Evolutionary conservation across 192 early-diverging fungal genomes (phyloP).

Genomic region (Coemansia sp.): DNA sequence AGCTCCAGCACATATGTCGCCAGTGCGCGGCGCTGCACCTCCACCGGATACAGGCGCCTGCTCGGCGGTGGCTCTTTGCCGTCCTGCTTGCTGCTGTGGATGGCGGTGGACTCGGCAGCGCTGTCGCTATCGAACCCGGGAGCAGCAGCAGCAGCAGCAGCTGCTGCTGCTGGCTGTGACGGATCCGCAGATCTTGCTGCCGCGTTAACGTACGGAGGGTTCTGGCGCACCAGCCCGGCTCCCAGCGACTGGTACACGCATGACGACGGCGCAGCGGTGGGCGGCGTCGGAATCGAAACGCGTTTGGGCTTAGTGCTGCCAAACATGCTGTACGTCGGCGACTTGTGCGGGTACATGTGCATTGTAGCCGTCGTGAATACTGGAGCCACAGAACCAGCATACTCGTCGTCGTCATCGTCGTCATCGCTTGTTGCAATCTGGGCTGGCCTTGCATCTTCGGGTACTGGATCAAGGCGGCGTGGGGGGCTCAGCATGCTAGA

Average conservation of each 20-base stretch:
- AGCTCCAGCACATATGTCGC: constrained; percentile 71
- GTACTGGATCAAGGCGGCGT: constrained; percentile 23
- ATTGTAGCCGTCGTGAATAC: constrained; percentile 15
- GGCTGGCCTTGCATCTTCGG: constrained; percentile 11
- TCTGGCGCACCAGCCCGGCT: neutral
- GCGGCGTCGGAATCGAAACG: constrained; percentile 37
- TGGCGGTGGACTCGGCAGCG: constrained; percentile 25
- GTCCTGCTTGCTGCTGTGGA: constrained; percentile 14
- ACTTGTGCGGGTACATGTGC: constrained; percentile 9
- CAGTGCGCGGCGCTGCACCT: constrained; percentile 44
- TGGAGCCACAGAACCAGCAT: constrained; percentile 1
- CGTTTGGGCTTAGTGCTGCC: constrained; percentile 25
- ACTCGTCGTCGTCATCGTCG: neutral
- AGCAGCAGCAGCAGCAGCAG: neutral
- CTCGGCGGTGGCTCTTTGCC: neutral
- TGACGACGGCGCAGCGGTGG: constrained; percentile 22
- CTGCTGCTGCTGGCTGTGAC: no score
- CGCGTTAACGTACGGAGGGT: neutral
- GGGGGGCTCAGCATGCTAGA: constrained; percentile 6
- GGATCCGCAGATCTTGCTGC: neutral
- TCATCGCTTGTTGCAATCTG: neutral
- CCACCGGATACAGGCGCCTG: constrained; percentile 6
- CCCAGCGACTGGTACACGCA: constrained; percentile 12
- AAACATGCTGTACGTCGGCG: neutral
- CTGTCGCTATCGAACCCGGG: constrained; percentile 9